Evolutionary conservation across 2,329 filamentous ascomycete species (phyloP).

Genomic region (Phialophora macrospora): DNA sequence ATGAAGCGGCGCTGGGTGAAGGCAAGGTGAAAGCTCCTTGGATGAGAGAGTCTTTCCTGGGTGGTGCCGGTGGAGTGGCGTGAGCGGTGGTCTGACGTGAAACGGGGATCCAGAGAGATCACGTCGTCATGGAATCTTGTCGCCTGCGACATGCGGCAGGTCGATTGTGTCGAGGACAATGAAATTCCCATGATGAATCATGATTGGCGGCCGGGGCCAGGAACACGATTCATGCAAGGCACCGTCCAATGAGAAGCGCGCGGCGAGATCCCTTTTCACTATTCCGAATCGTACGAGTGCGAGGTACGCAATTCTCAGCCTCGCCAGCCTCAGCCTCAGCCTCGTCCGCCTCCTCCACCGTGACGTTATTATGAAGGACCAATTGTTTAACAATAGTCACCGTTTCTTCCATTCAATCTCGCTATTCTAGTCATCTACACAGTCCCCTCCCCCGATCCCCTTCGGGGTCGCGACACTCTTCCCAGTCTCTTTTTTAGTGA

Average conservation of each 20-base stretch:
- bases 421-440: constrained; percentile 25
- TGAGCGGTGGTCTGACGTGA: not conserved
- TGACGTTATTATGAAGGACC: too few species aligned
- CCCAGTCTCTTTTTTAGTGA: constrained; percentile 10
- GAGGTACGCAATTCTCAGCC: constrained; percentile 20
- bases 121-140: not conserved
- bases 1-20: constrained; percentile 15
- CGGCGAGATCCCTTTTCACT: not conserved
- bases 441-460: not conserved
- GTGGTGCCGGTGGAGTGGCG: constrained; percentile 3
- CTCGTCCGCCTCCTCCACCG: not conserved
- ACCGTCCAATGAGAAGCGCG: not conserved
- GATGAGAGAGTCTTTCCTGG: not conserved
- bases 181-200: constrained; percentile 10
- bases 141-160: not conserved
- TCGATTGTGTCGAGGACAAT: not conserved
- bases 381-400: constrained; percentile 27
- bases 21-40: not conserved
- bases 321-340: not conserved
- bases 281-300: constrained; percentile 24
- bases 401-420: constrained; percentile 26
- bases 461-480: constrained; percentile 1
- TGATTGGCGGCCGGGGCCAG: constrained; percentile 13
- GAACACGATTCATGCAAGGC: constrained; percentile 24
- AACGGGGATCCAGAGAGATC: not conserved